A percentile compares a stretch with the other conserved stretches of the same genome.
Conservation (phyloP, 768 basidiomycete species). For the Tylopilus cervinicoccineus region DNA sequence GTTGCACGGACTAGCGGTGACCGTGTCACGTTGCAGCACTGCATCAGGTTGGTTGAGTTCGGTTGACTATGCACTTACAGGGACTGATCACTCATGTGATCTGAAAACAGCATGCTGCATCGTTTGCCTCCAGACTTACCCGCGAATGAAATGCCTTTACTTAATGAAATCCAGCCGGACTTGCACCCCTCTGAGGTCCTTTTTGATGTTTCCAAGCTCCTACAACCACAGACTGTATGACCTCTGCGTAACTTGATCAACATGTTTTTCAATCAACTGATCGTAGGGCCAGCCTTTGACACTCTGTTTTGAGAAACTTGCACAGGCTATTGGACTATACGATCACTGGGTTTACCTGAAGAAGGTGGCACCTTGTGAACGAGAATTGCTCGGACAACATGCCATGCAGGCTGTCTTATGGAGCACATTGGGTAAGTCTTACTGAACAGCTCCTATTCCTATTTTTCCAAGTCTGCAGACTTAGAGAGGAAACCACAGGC, state of each 20-base stretch:
- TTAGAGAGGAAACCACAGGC: slow-evolving; percentile 43
- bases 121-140: slow-evolving; percentile 52
- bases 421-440: slow-evolving; percentile 56
- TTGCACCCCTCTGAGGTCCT: slow-evolving; percentile 74
- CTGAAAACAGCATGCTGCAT: slow-evolving; percentile 54
- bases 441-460: background rate
- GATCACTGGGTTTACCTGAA: slow-evolving; percentile 69
- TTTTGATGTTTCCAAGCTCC: slow-evolving; percentile 72
- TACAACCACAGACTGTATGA: slow-evolving; percentile 59
- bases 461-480: background rate
- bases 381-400: slow-evolving; percentile 70
- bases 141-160: slow-evolving; percentile 40
- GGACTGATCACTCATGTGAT: slow-evolving; percentile 11
- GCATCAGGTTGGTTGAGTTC: slow-evolving; percentile 64
- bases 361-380: slow-evolving; percentile 43
- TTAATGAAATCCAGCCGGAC: slow-evolving; percentile 75
- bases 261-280: slow-evolving; percentile 6
- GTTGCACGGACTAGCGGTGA: slow-evolving; percentile 74
- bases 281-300: slow-evolving; percentile 68
- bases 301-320: slow-evolving; percentile 63
- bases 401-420: slow-evolving; percentile 72
- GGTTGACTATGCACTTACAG: background rate
- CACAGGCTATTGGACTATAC: slow-evolving; percentile 62
- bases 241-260: background rate
- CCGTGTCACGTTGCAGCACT: slow-evolving; percentile 69